Evolutionary conservation across 345 rosid genomes (phyloP), one percentile per base, ranked within the genome.

Genomic region (Bruguiera gymnorhiza): DNA sequence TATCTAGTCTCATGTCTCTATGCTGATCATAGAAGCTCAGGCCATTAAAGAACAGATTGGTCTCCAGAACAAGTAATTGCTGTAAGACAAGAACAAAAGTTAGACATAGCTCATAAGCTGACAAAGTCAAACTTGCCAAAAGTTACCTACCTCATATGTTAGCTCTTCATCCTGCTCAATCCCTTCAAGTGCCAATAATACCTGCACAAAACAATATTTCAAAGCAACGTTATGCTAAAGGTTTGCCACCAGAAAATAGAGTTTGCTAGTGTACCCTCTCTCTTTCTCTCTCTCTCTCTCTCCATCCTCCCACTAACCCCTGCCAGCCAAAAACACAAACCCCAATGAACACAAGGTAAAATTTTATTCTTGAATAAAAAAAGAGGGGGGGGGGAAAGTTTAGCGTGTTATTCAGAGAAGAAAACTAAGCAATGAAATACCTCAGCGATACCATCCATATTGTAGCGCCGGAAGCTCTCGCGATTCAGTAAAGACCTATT

Each of bases 1-100:
- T 92, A 82, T 95, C 97, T 60, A 92, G 86, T 80, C 99, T 90
- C 99, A 95, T 85, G 48, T 87, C 98, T 73, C 97, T 86, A 72
- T 95, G 97, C 78, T 82, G 99, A 74, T 95, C 99, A 76, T 86
- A 75, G 66, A 92, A 80, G 75, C 79, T 85, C 71, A 87, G 82
- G 65, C 90, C 96, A 70, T 81, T 82, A n/a, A 89, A 88, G 66
- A 90, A 83, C 72, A 95, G 74, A 68, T 84, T 84, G 77, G 92
- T 86, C 82, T 89, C 99, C 81, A 90, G 81, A 73, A 87, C 83
- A 79, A 90, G 86, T 65, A 89, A 73, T 85, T 92, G 98, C 97
- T 95, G 93, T 85, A 77, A 60, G 63, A 82, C 16, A 15, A 43
- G 50, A 43, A 68, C 69, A 32, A 66, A 32, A 60, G 31, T 20